Base-by-base conservation (phyloP, 129 eudicot genomes). In the Centaurea solstitialis region DNA sequence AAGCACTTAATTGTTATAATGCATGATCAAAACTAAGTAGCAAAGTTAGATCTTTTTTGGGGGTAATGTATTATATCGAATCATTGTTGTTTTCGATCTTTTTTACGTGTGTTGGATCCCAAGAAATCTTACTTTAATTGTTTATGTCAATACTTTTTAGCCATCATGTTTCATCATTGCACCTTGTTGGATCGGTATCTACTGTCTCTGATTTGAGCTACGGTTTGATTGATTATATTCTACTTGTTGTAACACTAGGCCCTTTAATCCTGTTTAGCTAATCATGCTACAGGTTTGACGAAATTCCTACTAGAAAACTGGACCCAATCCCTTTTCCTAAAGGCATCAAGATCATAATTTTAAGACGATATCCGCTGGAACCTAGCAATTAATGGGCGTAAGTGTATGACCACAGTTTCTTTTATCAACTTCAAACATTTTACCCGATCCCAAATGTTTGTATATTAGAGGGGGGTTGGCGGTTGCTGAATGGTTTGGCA, bases 91-190 rank as follows among this genome's bases (percentile, higher is more conserved):
- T 64, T 53, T 24, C 22, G 30, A 2, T 43, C 39, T 57, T 18
- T 68, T 70, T 75, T 7, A 57, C 69, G 13, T 41, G 67, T 83
- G 79, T 77, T 77, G 87, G 87, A 82, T 84, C 87, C 53, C 79
- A 76, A 78, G 79, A 78, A 62, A 77, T 77, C 30, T 77, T 41
- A 43, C 83, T 73, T 83, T 70, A 59, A 33, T 67, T n/a, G 21
- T 71, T 77, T 61, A 53, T 59, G 65, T 57, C 73, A 70, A 75
- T 45, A 75, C 41, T 70, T 50, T 53, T 57, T 26, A 20, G 69
- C 57, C 87, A 79, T 68, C 81, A 80, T 61, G 69, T 23, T 70
- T 80, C 75, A 80, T 85, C 84, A 76, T 80, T 80, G 72, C 85
- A 70, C 71, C 72, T 62, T 80, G 81, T 80, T 61, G 84, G 21